Conservation (phyloP, 2,329 filamentous ascomycete genomes). For the Bretziella fagacearum region DNA sequence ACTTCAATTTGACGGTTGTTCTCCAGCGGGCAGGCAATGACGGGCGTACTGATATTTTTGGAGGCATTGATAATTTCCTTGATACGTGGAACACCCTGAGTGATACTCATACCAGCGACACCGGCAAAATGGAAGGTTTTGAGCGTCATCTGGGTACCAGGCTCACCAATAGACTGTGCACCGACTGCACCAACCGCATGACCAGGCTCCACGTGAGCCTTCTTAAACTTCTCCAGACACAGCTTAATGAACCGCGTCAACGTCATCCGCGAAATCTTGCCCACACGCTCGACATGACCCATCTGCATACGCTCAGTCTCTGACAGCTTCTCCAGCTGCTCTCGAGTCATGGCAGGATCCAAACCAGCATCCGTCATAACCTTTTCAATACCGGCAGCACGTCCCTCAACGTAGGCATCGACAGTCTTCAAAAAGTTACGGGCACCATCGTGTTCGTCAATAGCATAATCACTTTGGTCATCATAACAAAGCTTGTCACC, state of each 20-base stretch:
- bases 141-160: slow-evolving; percentile 95
- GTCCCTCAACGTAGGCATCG: slow-evolving; percentile 48
- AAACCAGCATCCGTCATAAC: slow-evolving; percentile 36
- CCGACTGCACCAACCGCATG: slow-evolving; percentile 93
- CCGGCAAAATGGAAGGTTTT: slow-evolving; percentile 99
- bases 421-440: slow-evolving; percentile 69
- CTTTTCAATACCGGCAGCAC: slow-evolving; percentile 42
- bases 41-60: slow-evolving; percentile 80
- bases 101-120: slow-evolving; percentile 99
- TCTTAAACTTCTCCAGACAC: slow-evolving; percentile 79
- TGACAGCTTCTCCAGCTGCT: slow-evolving; percentile 15
- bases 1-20: slow-evolving; percentile 59
- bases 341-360: slow-evolving; percentile 19
- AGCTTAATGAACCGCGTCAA: slow-evolving; percentile 60
- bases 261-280: slow-evolving; percentile 64
- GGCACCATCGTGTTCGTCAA: slow-evolving; percentile 68
- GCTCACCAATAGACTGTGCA: slow-evolving; percentile 94
- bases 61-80: slow-evolving; percentile 99
- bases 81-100: slow-evolving; percentile 96
- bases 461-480: slow-evolving; percentile 48
- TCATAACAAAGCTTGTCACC: slow-evolving; percentile 48
- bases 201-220: slow-evolving; percentile 80
- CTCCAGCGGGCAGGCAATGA: slow-evolving; percentile 73
- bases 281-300: slow-evolving; percentile 49
- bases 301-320: slow-evolving; percentile 16